A percentile compares a stretch with the other conserved stretches of the same genome.
These are phyloP conservation scores for Posidonia australis DNA, from an alignment of 106 monocot species.

Conservation along the genomic window DNA sequence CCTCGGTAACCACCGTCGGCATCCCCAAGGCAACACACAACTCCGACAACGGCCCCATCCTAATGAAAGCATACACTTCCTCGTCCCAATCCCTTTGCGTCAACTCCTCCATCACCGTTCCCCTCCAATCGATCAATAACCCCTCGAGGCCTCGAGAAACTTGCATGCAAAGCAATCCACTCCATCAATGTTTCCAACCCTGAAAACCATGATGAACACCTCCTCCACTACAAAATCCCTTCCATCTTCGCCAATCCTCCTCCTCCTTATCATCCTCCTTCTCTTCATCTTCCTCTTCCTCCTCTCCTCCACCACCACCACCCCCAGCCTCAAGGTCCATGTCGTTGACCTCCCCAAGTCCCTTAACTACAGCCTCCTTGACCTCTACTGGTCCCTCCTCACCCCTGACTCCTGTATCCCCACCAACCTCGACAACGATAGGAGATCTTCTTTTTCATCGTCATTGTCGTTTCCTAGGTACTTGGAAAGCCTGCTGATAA, in stretches of 20 bases:
- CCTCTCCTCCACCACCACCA: constrained; percentile 1
- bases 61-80: no score
- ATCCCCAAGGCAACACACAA: no score
- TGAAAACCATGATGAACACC: neutral
- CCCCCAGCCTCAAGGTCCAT: constrained; percentile 44
- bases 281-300: constrained; percentile 12
- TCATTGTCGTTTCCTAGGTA: constrained; percentile 17
- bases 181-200: no score
- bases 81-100: no score
- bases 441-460: no score
- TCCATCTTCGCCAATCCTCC: neutral
- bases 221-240: neutral
- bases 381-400: constrained; percentile 62
- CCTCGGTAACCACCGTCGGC: no score
- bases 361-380: constrained; percentile 80
- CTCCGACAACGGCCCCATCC: no score
- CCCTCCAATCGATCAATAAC: no score
- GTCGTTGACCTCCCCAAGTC: constrained; percentile 53
- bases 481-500: constrained; percentile 59
- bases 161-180: no score
- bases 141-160: no score
- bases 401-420: constrained; percentile 56
- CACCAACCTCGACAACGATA: constrained; percentile 35
- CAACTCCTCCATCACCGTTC: no score
- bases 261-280: neutral